Percentiles rank a stretch among this genome's conserved stretches.
Conservation (phyloP, 2,329 filamentous ascomycete species). For the Sporothrix euskadiensis region DNA sequence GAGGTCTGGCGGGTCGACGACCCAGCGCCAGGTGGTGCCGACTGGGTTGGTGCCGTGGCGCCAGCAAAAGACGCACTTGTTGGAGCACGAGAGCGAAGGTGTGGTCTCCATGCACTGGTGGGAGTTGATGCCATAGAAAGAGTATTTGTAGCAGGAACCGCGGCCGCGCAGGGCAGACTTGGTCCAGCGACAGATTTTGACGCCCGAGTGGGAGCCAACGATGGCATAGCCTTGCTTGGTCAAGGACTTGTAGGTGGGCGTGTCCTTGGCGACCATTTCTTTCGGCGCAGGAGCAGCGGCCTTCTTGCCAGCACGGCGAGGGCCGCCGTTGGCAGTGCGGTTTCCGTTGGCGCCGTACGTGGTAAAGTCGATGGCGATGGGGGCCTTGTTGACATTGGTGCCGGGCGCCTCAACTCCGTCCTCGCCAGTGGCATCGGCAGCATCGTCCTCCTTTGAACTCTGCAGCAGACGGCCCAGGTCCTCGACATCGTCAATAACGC, state of each 20-base stretch:
- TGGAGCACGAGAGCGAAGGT: slow-evolving; percentile 90
- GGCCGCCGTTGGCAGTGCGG: slow-evolving; percentile 41
- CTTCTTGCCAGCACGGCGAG: slow-evolving; percentile 35
- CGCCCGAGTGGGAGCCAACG: slow-evolving; percentile 90
- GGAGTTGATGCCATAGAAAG: slow-evolving; percentile 93
- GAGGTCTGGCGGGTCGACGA: slow-evolving; percentile 83
- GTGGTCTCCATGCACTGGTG: slow-evolving; percentile 99
- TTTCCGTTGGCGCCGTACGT: slow-evolving; percentile 54
- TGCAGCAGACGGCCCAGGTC: slow-evolving; percentile 71
- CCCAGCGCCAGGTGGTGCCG: slow-evolving; percentile 95
- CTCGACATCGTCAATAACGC: slow-evolving; percentile 74
- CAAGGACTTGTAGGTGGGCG: slow-evolving; percentile 82
- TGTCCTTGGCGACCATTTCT: slow-evolving; percentile 91
- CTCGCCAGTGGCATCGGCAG: slow-evolving; percentile 34
- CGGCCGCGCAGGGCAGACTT: slow-evolving; percentile 92
- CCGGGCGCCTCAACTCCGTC: neutral
- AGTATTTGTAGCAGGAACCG: slow-evolving; percentile 96
- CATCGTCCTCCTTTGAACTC: slow-evolving; percentile 45
- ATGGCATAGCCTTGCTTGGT: slow-evolving; percentile 98
- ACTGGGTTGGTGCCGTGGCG: slow-evolving; percentile 96
- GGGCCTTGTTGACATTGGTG: slow-evolving; percentile 38
- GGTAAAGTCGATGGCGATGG: slow-evolving; percentile 84
- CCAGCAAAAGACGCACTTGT: slow-evolving; percentile 99
- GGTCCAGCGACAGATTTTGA: slow-evolving; percentile 98
- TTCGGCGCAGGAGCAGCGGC: slow-evolving; percentile 59